Evolutionary conservation across 352 stramenopile species (phyloP).

Genomic region (Pseudoperonospora humuli): DNA sequence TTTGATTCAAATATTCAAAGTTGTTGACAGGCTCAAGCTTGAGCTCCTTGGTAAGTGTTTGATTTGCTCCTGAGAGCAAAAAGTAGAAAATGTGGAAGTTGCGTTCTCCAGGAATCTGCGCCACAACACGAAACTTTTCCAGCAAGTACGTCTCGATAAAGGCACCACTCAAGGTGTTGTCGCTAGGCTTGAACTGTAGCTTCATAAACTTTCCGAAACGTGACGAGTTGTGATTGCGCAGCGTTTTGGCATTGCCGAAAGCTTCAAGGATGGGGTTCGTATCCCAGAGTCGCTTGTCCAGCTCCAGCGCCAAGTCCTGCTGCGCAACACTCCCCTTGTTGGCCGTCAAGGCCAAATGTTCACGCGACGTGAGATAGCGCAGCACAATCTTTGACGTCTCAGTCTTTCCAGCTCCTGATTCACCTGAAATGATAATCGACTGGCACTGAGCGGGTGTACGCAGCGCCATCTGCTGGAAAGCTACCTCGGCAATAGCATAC

Average conservation of each 20-base stretch:
- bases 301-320: slow-evolving; percentile 62
- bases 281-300: slow-evolving; percentile 83
- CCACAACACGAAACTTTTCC: slow-evolving; percentile 86
- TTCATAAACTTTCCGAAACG: slow-evolving; percentile 89
- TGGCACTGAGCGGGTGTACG: slow-evolving; percentile 74
- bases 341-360: slow-evolving; percentile 50
- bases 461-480: slow-evolving; percentile 85
- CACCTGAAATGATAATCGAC: slow-evolving; percentile 84
- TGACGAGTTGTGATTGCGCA: slow-evolving; percentile 84
- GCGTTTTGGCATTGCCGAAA: slow-evolving; percentile 84
- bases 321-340: slow-evolving; percentile 26
- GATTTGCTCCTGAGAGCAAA: slow-evolving; percentile 62
- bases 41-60: slow-evolving; percentile 50
- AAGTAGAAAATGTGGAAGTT: slow-evolving; percentile 93
- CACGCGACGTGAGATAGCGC: slow-evolving; percentile 75
- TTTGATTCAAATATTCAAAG: slow-evolving; percentile 85
- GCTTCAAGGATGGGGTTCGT: slow-evolving; percentile 86
- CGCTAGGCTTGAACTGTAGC: slow-evolving; percentile 75
- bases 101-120: slow-evolving; percentile 76
- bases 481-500: slow-evolving; percentile 81
- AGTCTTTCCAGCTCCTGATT: slow-evolving; percentile 83
- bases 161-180: slow-evolving; percentile 62
- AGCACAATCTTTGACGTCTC: slow-evolving; percentile 88
- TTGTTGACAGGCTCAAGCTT: slow-evolving; percentile 45
- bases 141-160: slow-evolving; percentile 87